phyloP scores from a whole-genome alignment of 1,284 basidiomycete genomes.

The Ceratobasidium sp. region DNA sequence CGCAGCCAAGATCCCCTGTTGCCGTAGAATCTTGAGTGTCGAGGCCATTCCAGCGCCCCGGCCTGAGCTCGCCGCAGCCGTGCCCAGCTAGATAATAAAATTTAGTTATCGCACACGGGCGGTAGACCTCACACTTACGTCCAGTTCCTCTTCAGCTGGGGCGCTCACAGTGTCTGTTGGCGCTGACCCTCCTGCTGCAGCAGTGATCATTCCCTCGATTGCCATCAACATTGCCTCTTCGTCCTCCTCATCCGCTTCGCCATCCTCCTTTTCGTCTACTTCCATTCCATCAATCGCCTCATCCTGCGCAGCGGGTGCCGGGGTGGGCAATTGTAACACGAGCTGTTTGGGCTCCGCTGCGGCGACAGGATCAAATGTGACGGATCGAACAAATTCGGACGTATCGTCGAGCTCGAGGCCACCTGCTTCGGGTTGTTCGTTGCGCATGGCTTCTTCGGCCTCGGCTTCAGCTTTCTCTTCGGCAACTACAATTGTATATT shows the following conservation, averaged over 20 bases:
- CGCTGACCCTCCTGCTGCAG: constrained; percentile 27
- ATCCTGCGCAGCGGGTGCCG: constrained; percentile 63
- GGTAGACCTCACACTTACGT: constrained; percentile 54
- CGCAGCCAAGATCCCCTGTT: constrained; percentile 88
- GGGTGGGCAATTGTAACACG: constrained; percentile 54
- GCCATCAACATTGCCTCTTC: constrained; percentile 48
- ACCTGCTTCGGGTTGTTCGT: constrained; percentile 65
- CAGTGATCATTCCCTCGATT: constrained; percentile 43
- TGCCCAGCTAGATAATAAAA: constrained; percentile 62
- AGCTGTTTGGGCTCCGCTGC: constrained; percentile 63
- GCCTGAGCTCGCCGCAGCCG: constrained; percentile 73
- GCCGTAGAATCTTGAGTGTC: constrained; percentile 87
- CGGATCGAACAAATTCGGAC: constrained; percentile 94
- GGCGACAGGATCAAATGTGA: constrained; percentile 72
- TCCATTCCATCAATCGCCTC: constrained; percentile 76
- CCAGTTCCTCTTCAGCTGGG: constrained; percentile 55
- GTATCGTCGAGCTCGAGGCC: constrained; percentile 96
- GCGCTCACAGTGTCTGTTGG: constrained; percentile 64
- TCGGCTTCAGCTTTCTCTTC: constrained; percentile 64
- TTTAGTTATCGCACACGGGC: background rate
- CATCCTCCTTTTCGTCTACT: constrained; percentile 79
- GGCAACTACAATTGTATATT: constrained; percentile 65
- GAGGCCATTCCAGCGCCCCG: constrained; percentile 87
- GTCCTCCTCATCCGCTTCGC: constrained; percentile 66
- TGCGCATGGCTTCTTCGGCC: constrained; percentile 61